A percentile compares a stretch with the other conserved stretches of the same genome.
Conservation (phyloP, 148 eudicot genomes). For the Euryodendron excelsum region DNA sequence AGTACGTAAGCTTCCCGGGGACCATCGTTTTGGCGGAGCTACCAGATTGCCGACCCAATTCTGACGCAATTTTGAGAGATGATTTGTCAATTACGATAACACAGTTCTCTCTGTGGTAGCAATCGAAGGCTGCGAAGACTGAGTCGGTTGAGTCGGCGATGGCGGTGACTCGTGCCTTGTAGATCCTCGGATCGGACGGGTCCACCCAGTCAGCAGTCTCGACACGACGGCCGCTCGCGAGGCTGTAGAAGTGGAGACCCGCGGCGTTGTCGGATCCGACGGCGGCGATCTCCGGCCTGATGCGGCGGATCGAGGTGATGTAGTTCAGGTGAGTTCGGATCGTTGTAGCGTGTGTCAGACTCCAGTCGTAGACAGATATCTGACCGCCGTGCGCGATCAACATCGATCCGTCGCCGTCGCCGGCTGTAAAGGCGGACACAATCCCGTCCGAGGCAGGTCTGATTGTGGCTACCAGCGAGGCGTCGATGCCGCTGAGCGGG, state of each 20-base stretch:
- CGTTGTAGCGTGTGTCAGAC: conserved; percentile 38
- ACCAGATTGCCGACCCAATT: conserved; percentile 60
- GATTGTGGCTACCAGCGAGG: conserved; percentile 35
- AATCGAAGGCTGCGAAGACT: conserved; percentile 60
- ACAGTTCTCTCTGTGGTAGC: conserved; percentile 63
- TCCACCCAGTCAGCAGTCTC: conserved; percentile 61
- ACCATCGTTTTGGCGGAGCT: conserved; percentile 50
- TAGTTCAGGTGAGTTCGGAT: conserved; percentile 57
- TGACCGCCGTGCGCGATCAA: conserved; percentile 66
- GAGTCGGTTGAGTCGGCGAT: conserved; percentile 37
- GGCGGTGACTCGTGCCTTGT: conserved; percentile 59
- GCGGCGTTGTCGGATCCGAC: conserved; percentile 39
- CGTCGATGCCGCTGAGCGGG: conserved; percentile 55
- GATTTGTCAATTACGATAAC: conserved; percentile 47
- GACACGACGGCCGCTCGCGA: conserved; percentile 25
- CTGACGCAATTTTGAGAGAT: conserved; percentile 37
- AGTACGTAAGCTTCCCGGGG: conserved; percentile 48
- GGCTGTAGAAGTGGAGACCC: conserved; percentile 63
- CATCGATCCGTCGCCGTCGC: conserved; percentile 42
- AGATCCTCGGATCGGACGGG: conserved; percentile 54
- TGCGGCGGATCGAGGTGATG: conserved; percentile 35
- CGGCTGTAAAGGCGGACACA: conserved; percentile 43
- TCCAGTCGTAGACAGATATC: conserved; percentile 54
- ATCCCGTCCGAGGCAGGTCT: conserved; percentile 51
- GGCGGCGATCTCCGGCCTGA: conserved; percentile 43